Evolutionary conservation across 768 basidiomycete species (phyloP).

Genomic region (Sutorius australiensis): DNA sequence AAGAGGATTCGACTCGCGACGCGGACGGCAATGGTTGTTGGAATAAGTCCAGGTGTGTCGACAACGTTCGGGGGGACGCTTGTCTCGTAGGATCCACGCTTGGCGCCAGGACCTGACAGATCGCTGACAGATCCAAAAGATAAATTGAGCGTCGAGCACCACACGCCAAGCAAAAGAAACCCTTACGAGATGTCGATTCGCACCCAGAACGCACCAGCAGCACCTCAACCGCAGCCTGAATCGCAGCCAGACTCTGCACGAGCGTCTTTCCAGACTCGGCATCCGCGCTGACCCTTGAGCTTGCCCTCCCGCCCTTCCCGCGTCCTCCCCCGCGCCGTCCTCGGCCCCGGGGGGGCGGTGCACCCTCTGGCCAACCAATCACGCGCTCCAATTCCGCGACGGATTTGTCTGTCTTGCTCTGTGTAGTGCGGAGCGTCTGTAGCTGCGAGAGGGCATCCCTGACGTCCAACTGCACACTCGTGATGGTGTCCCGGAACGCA

Average conservation of each 20-base stretch:
- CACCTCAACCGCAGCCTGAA: slow-evolving; percentile 20
- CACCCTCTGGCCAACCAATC: slow-evolving; percentile 8
- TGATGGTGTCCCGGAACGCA: slow-evolving; percentile 8
- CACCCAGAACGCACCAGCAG: slow-evolving; percentile 13
- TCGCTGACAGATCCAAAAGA: neutral
- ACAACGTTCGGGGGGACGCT: neutral
- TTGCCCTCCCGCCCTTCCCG: neutral
- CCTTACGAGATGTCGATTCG: slow-evolving; percentile 9
- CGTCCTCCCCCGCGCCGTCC: neutral
- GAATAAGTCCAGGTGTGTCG: neutral
- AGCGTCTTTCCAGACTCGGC: slow-evolving; percentile 1
- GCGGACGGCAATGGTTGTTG: neutral
- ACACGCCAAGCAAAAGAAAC: neutral
- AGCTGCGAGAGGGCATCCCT: slow-evolving; percentile 16
- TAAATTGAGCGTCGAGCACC: neutral
- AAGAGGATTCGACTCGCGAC: neutral
- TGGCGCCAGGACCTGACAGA: neutral
- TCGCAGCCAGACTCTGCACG: slow-evolving; percentile 12
- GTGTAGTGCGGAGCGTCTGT: slow-evolving; percentile 10
- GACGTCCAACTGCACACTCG: slow-evolving; percentile 10
- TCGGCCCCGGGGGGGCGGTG: neutral
- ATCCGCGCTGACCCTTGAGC: neutral
- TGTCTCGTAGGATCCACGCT: neutral
- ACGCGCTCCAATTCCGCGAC: slow-evolving; percentile 12
- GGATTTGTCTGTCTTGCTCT: slow-evolving; percentile 6